Evolutionary conservation across 2,329 filamentous ascomycete species (phyloP), one percentile per base, ranked within the genome.

Genomic region (Aureobasidium subglaciale): DNA sequence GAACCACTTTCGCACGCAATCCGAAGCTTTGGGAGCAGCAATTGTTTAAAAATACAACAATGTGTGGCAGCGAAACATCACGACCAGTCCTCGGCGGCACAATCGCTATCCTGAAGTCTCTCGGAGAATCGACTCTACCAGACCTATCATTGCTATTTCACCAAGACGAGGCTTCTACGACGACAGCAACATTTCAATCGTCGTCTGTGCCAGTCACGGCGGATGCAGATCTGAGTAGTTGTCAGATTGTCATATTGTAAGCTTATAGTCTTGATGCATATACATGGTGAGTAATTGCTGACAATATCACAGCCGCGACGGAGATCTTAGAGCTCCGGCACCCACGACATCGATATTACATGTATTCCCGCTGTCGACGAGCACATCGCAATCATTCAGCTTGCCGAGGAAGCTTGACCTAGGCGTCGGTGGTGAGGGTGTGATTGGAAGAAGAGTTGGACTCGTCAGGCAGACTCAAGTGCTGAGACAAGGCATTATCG

Each of bases 361-460:
- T 16, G 50, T 29, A 2, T 54, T 54, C 8, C 38, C 50, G 16
- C n/a, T 54, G 16, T 16, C 20, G 22, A 16, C 16, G 32, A 5
- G n/a, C 9, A 18, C 30, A 18, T 18, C 48, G 4, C 27, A 56
- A 9, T 41, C 59, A 13, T 65, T 64, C 15, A 49, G 42, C 6
- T 22, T 65, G 7, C 57, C 59, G n/a, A 35, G 37, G 35, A 56
- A 34, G 9, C 56, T 66, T 34, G 61, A 66, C 58, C 35, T 66
- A 20, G 64, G 64, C 0, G 64, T 64, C 7, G 64, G 64, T 18
- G 64, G 62, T 0, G 60, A 64, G 2, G 64, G 64, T 2, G 42
- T 66, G 11, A 63, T 66, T 41, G 64, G 64, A 10, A 49, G 64
- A 38, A 55, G 64, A 41, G 62, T 66, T 1, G 59, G 56, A 18